Evolutionary conservation across 1,139 yeast genomes (phyloP), one percentile per base, ranked within the genome.

Genomic region (Suhomyces wounanorum): DNA sequence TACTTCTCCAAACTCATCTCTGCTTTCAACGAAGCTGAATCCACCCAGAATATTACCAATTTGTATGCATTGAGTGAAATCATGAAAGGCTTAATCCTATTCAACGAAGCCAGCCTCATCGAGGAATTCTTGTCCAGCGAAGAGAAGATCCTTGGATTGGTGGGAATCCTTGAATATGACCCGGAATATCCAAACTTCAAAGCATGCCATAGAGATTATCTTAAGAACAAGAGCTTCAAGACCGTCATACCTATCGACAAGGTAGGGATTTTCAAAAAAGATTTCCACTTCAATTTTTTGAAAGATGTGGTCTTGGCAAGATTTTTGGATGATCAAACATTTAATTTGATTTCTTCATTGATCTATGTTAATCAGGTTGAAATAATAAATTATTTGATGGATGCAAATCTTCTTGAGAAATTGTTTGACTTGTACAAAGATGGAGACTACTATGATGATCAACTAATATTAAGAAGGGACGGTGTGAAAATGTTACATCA

Each of bases 151-250:
- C 61, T 78, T 59, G 88, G 89, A 0, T 70, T 89, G 6, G 80
- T 87, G 9, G 96, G 96, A 0, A 87, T 90, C n/a, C 70, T 94
- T 45, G 99, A 94, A 65, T 94, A 92, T 66, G 97, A 92, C 64
- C 88, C 95, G 0, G 96, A 88, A 51, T 89, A 79, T 60, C 96
- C 97, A 0, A 77, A 77, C 21, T 76, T 79, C 56, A 91, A 89
- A 66, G 90, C 97, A 1, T 85, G 88, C 58, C 90, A 89, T 68
- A 74, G 97, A 44, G 82, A 80, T 17, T 85, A 82, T 61, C 68
- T 90, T 33, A 64, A 69, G 5, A 79, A 83, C 48, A 82, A 83
- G 48, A 73, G 86, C 10, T 87, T 89, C 67, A 86, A 86, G 63
- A 85, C 87, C 58, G 88, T 92, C 3, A 70, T 90, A 17, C 91